These are phyloP conservation scores for Mucor piriformis DNA, from an alignment of 371 early-diverging fungal species.

Conservation along the genomic window DNA sequence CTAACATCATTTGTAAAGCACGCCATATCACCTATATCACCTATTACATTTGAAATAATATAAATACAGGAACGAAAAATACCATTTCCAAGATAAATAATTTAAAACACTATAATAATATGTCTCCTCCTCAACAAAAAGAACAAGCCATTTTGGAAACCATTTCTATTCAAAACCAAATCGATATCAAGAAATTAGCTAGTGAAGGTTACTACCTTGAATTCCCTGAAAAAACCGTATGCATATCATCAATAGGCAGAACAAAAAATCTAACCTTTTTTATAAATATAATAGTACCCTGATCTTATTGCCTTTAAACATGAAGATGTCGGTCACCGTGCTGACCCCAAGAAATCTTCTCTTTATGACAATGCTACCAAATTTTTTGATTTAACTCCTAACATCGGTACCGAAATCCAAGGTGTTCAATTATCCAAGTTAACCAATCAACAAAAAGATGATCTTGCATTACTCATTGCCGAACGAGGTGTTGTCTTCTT, in stretches of 20 bases:
- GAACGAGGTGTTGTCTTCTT: slow-evolving; percentile 69
- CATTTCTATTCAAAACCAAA: not conserved
- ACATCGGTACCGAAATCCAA: slow-evolving; percentile 62
- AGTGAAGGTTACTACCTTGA: slow-evolving; percentile 36
- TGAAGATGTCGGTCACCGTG: slow-evolving; percentile 37
- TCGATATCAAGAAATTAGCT: slow-evolving; percentile 29
- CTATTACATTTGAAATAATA: too few species aligned
- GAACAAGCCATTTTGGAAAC: not conserved
- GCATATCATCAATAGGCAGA: not conserved
- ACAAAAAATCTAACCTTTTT: not conserved
- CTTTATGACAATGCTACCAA: slow-evolving; percentile 53
- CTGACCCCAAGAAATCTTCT: slow-evolving; percentile 56
- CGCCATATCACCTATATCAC: too few species aligned
- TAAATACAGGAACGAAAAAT: too few species aligned
- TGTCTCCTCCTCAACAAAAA: slow-evolving; percentile 10
- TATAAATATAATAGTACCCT: slow-evolving; percentile 14
- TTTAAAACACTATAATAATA: not conserved
- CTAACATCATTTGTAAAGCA: too few species aligned
- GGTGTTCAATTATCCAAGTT: slow-evolving; percentile 52
- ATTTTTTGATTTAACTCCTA: slow-evolving; percentile 53
- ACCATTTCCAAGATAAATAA: too few species aligned
- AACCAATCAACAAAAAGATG: slow-evolving; percentile 58
- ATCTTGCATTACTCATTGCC: slow-evolving; percentile 58
- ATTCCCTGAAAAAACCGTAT: slow-evolving; percentile 32
- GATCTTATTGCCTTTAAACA: slow-evolving; percentile 29